Evolutionary conservation across 768 basidiomycete genomes (phyloP).

Genomic region (Pleurotus tuoliensis): DNA sequence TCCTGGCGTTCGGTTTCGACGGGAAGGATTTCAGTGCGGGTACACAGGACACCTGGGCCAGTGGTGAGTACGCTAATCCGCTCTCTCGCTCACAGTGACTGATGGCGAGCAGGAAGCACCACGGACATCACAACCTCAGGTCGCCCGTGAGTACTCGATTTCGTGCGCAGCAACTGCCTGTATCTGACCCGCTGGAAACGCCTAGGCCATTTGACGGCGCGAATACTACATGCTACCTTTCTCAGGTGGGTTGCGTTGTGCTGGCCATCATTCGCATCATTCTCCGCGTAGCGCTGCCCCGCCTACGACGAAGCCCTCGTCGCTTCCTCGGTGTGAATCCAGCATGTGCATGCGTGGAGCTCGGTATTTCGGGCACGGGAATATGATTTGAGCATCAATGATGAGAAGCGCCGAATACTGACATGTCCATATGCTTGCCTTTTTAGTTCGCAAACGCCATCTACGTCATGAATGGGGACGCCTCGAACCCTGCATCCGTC

Average conservation of each 20-base stretch:
- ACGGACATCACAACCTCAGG: conserved; percentile 70
- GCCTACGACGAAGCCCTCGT: too few relatives aligned
- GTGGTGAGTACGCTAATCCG: conserved; percentile 30
- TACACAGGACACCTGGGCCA: conserved; percentile 62
- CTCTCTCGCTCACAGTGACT: conserved; percentile 11
- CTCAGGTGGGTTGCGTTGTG: conserved; percentile 40
- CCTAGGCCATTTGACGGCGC: conserved; percentile 60
- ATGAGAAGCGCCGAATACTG: conserved; percentile 1
- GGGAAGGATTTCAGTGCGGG: conserved; percentile 85
- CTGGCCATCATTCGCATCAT: neutral
- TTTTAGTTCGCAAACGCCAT: conserved; percentile 78
- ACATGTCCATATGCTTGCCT: conserved; percentile 6
- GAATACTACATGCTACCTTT: conserved; percentile 69
- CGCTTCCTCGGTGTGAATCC: neutral
- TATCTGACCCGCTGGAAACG: conserved; percentile 3
- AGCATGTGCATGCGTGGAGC: neutral
- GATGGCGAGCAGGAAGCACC: conserved; percentile 38
- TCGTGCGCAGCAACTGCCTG: conserved; percentile 1
- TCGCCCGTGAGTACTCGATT: conserved; percentile 58
- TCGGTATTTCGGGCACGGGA: neutral
- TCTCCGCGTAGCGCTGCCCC: neutral
- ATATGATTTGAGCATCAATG: too few relatives aligned
- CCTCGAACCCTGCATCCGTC: conserved; percentile 59
- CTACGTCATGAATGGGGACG: conserved; percentile 80
- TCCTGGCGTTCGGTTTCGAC: conserved; percentile 81